phyloP scores from a whole-genome alignment of 768 basidiomycete genomes.

The Nidularia pulvinata region DNA sequence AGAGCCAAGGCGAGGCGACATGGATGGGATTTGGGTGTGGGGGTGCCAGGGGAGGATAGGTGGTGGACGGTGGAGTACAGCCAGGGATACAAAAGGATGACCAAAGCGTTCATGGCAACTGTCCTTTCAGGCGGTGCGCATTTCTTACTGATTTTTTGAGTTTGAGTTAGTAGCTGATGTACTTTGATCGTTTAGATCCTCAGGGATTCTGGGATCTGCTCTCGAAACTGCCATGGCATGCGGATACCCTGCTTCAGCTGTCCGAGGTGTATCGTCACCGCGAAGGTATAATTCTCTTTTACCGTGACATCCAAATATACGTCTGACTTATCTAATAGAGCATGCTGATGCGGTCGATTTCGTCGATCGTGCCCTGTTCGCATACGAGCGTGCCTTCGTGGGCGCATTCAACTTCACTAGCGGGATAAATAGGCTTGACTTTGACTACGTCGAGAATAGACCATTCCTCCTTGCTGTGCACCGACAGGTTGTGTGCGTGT shows the following conservation, averaged over 20 bases:
- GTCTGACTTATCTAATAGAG: constrained; percentile 39
- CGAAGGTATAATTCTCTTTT: constrained; percentile 57
- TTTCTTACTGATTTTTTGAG: neutral
- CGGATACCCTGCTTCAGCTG: constrained; percentile 86
- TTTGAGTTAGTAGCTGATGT: neutral
- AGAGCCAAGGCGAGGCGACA: constrained; percentile 36
- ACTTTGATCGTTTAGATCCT: constrained; percentile 49
- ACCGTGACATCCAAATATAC: neutral
- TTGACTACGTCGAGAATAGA: constrained; percentile 88
- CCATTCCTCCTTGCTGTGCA: constrained; percentile 91
- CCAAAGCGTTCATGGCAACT: constrained; percentile 76
- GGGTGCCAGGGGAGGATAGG: constrained; percentile 47
- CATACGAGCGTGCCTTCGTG: constrained; percentile 89
- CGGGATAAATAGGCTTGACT: constrained; percentile 85
- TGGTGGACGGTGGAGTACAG: constrained; percentile 93
- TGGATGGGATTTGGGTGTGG: constrained; percentile 27
- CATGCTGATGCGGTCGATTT: constrained; percentile 84
- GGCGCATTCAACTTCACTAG: constrained; percentile 85
- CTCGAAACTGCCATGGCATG: constrained; percentile 86
- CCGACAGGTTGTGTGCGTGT: constrained; percentile 73
- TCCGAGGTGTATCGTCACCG: constrained; percentile 85
- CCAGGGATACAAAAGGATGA: constrained; percentile 80
- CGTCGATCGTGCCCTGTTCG: constrained; percentile 91
- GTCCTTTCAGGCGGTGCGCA: constrained; percentile 80
- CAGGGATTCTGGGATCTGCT: constrained; percentile 77